Evolutionary conservation across 2,329 filamentous ascomycete species (phyloP).

Genomic region (Aaosphaeria arxii): DNA sequence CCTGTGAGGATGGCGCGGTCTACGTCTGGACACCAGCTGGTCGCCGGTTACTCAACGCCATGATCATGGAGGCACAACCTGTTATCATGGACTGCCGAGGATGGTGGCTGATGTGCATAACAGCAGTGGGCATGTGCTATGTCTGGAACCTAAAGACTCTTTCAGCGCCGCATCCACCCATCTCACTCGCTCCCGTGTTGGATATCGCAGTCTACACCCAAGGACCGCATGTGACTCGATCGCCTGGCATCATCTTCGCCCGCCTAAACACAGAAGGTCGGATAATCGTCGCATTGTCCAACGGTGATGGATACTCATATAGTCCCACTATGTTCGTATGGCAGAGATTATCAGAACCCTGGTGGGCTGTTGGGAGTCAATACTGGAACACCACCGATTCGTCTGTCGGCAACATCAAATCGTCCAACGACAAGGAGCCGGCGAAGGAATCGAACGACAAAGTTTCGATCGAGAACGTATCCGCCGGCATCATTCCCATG

Average conservation of each 20-base stretch:
- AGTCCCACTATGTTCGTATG: conserved; percentile 81
- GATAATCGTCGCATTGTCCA: conserved; percentile 85
- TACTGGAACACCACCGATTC: conserved; percentile 99
- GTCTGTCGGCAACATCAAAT: conserved; percentile 75
- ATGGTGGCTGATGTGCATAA: conserved; percentile 86
- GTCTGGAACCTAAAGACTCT: conserved; percentile 90
- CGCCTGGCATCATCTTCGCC: conserved; percentile 84
- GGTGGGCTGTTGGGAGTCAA: conserved; percentile 97
- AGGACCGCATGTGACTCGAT: conserved; percentile 72
- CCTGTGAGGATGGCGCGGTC: conserved; percentile 87
- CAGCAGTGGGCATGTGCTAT: conserved; percentile 81
- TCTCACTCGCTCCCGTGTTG: conserved; percentile 83
- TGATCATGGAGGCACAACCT: conserved; percentile 86
- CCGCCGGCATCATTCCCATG: conserved; percentile 88
- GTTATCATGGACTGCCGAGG: conserved; percentile 90
- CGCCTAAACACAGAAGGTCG: conserved; percentile 85
- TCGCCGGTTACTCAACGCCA: conserved; percentile 76
- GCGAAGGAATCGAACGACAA: conserved; percentile 44
- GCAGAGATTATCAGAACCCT: conserved; percentile 93
- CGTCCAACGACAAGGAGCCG: conserved; percentile 44
- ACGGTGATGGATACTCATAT: conserved; percentile 93
- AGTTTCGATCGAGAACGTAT: conserved; percentile 61
- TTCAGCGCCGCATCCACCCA: conserved; percentile 80
- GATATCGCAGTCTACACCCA: conserved; percentile 81
- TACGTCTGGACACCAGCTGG: conserved; percentile 93